Percentiles rank a stretch among this genome's conserved stretches.
Evolutionary conservation across 2,329 filamentous ascomycete genomes (phyloP).

Genomic region (Balansia obtecta): DNA sequence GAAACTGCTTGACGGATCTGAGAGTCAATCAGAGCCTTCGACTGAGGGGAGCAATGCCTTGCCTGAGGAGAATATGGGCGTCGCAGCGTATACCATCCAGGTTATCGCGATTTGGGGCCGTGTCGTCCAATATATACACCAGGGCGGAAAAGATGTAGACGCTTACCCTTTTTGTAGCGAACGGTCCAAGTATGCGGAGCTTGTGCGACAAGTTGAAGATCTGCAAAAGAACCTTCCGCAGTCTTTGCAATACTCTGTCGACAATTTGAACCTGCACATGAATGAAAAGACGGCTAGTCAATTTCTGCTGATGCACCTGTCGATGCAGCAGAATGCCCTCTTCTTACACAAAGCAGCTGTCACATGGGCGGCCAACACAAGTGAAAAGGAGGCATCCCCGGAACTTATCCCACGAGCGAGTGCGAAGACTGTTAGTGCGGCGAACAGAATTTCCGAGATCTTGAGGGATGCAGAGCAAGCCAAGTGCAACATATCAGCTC

Average conservation of each 20-base stretch:
- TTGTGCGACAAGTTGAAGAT: conserved; percentile 59
- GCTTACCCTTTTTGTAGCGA: conserved; percentile 67
- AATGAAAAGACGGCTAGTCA: conserved; percentile 82
- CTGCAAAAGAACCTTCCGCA: conserved; percentile 59
- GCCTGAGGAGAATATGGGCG: conserved; percentile 78
- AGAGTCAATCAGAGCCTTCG: conserved; percentile 48
- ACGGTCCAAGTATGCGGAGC: conserved; percentile 60
- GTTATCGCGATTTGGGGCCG: conserved; percentile 81
- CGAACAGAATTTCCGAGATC: conserved; percentile 74
- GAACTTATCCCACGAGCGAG: conserved; percentile 67
- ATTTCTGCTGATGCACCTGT: conserved; percentile 83
- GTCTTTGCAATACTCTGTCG: conserved; percentile 58
- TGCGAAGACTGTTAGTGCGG: conserved; percentile 66
- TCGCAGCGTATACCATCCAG: conserved; percentile 80
- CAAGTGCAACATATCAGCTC: conserved; percentile 65
- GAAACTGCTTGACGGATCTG: conserved; percentile 64
- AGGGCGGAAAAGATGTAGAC: conserved; percentile 75
- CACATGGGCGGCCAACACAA: conserved; percentile 51
- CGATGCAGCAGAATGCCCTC: conserved; percentile 77
- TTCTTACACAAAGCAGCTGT: conserved; percentile 85
- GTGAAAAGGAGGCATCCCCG: conserved; percentile 59
- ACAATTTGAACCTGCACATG: conserved; percentile 75
- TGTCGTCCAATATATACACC: conserved; percentile 79
- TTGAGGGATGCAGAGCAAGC: conserved; percentile 63
- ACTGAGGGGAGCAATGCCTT: conserved; percentile 54